phyloP scores from a whole-genome alignment of 2,329 filamentous ascomycete species.

The Pestalotiopsis sp. region DNA sequence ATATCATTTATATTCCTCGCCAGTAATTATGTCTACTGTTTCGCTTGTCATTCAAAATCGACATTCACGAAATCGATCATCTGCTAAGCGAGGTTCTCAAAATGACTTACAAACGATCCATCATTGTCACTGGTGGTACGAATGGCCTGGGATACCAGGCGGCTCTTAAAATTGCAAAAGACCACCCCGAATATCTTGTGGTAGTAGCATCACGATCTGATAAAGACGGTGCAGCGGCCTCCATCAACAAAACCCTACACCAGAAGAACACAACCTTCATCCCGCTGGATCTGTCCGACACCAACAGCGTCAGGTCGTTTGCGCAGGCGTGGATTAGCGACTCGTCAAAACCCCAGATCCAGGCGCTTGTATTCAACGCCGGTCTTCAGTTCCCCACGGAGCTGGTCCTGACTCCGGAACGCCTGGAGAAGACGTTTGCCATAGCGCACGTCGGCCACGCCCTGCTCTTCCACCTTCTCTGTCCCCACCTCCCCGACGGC shows the following conservation, averaged over 20 bases:
- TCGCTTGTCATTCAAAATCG: no score
- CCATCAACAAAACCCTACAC: slow-evolving; percentile 41
- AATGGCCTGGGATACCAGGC: slow-evolving; percentile 42
- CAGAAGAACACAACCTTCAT: slow-evolving; percentile 43
- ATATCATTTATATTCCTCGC: no score
- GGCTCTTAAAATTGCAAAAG: slow-evolving; percentile 39
- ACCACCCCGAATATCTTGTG: slow-evolving; percentile 40
- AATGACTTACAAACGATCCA: slow-evolving; percentile 9
- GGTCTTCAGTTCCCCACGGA: slow-evolving; percentile 43
- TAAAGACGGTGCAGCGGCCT: slow-evolving; percentile 35
- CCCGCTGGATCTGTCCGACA: slow-evolving; percentile 42
- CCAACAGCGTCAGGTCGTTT: slow-evolving; percentile 44
- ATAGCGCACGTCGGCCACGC: slow-evolving; percentile 53
- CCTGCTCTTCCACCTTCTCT: slow-evolving; percentile 49
- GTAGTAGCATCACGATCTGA: slow-evolving; percentile 46
- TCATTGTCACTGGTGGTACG: slow-evolving; percentile 50
- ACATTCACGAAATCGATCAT: no score
- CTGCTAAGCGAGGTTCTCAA: no score
- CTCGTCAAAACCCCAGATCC: slow-evolving; percentile 39
- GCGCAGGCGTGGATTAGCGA: slow-evolving; percentile 34
- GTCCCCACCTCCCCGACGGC: slow-evolving; percentile 35
- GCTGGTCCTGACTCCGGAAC: slow-evolving; percentile 38
- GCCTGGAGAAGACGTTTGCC: slow-evolving; percentile 49
- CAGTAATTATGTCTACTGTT: no score
- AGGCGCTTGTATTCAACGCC: slow-evolving; percentile 48